A percentile compares a stretch with the other conserved stretches of the same genome.
Evolutionary conservation across 352 stramenopile genomes (phyloP).

Genomic region (Thalassiosira livingstoniorum): DNA sequence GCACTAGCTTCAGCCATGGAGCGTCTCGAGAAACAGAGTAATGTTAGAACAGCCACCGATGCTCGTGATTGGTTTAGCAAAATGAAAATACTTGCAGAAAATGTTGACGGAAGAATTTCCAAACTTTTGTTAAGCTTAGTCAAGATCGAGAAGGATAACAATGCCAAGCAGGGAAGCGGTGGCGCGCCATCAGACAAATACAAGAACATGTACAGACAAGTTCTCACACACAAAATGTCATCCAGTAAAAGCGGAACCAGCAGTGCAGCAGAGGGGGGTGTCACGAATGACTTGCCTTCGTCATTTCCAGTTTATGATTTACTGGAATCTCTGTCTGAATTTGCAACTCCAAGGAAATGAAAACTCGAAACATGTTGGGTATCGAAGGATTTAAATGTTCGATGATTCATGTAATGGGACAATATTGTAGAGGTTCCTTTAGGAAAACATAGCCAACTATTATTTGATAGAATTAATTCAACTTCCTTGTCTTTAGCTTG

Average conservation of each 20-base stretch:
- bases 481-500: too few species aligned
- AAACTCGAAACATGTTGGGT: too few species aligned
- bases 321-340: conserved; percentile 14
- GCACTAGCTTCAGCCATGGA: conserved; percentile 30
- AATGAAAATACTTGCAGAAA: conserved; percentile 73
- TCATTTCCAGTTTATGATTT: conserved; percentile 36
- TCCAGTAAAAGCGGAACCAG: neutral
- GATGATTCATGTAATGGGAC: too few species aligned
- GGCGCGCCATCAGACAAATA: conserved; percentile 50
- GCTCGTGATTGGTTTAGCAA: conserved; percentile 64
- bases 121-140: conserved; percentile 74
- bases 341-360: too few species aligned
- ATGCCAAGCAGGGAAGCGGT: too few species aligned
- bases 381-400: too few species aligned
- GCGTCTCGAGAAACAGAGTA: neutral
- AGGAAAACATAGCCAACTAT: too few species aligned
- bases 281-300: neutral
- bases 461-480: too few species aligned
- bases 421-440: too few species aligned
- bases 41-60: neutral
- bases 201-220: conserved; percentile 74
- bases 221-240: conserved; percentile 71
- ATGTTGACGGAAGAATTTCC: conserved; percentile 72
- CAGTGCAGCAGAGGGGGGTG: neutral
- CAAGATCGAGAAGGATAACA: conserved; percentile 69